Base-by-base conservation (phyloP, 1,139 yeast genomes). In the Protomyces arabidopsidicola region DNA sequence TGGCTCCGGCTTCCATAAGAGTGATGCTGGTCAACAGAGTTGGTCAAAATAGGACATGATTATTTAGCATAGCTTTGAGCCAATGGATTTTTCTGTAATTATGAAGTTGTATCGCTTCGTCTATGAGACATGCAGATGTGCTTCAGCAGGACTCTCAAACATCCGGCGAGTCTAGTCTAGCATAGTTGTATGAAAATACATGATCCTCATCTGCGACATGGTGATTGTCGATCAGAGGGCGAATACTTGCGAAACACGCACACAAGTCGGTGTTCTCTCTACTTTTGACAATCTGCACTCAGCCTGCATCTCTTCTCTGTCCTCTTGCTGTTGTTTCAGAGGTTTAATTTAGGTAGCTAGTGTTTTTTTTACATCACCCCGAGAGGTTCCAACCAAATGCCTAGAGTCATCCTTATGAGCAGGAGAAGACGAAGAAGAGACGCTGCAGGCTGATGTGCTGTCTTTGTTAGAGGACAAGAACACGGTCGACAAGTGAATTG, bases 311-410 rank as follows among this genome's bases (percentile, higher is more conserved):
- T 20, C 51, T 48, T 39, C 51, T 42, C 38, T 3, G 12, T 18
- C 38, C 42, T 52, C 53, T 50, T 38, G 62, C 53, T 20, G 27
- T 35, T 24, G 45, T 14, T 45, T 58, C 62, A 58, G 62, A 52
- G 53, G 62, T 58, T 58, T 58, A 58, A 58, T 58, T 57, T 58
- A 58, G 62, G 62, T 58, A 58, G 62, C 62, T 58, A 58, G 62
- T 58, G 16, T 58, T 58, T 58, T 58, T 51, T 51, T 58, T 58
- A 51, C 62, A 58, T 58, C 52, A 52, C 61, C 48, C 55, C 34
- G 48, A 20, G 36, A 22, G 55, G 61, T 57, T 50, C 38, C 62
- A 58, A 58, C 52, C 62, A 58, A 58, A 58, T 58, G 62, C 62
- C 62, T 42, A 58, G 62, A 52, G 27, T 58, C 62, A 52, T 58